Conservation (phyloP, 1,284 basidiomycete genomes). For the Leccinum huronense region DNA sequence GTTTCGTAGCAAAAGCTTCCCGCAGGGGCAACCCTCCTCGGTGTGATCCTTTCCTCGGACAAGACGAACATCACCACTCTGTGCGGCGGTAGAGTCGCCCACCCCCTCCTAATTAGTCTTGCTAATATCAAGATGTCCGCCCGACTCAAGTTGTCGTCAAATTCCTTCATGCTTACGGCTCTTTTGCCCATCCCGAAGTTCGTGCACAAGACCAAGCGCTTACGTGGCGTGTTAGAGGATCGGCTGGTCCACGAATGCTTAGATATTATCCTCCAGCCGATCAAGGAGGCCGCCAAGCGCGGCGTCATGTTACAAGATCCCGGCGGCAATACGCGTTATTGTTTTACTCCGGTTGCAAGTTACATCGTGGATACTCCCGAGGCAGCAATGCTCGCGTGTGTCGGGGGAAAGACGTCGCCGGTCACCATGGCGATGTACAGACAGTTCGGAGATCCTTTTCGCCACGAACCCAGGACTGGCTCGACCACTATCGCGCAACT, state of each 20-base stretch:
- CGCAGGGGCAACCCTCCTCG: not conserved
- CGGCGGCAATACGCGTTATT: not conserved
- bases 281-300: constrained; percentile 2
- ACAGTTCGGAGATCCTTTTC: not conserved
- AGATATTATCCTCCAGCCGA: constrained; percentile 1
- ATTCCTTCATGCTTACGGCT: constrained; percentile 5
- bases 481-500: constrained; percentile 5
- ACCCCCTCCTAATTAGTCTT: not conserved
- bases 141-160: not conserved
- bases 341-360: constrained; percentile 7
- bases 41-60: constrained; percentile 1
- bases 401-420: constrained; percentile 8
- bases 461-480: not conserved
- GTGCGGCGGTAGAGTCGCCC: not conserved
- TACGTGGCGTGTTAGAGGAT: constrained; percentile 1
- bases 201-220: constrained; percentile 3
- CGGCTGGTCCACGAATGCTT: constrained; percentile 8
- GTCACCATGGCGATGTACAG: not conserved
- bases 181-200: constrained; percentile 9
- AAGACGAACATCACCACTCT: not conserved
- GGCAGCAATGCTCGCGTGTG: constrained; percentile 6
- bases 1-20: not conserved
- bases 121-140: not conserved
- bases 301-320: constrained; percentile 7
- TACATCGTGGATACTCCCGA: constrained; percentile 8